These are phyloP conservation scores for Penicillium freii DNA, from an alignment of 2,329 filamentous ascomycete genomes.

Conservation along the genomic window DNA sequence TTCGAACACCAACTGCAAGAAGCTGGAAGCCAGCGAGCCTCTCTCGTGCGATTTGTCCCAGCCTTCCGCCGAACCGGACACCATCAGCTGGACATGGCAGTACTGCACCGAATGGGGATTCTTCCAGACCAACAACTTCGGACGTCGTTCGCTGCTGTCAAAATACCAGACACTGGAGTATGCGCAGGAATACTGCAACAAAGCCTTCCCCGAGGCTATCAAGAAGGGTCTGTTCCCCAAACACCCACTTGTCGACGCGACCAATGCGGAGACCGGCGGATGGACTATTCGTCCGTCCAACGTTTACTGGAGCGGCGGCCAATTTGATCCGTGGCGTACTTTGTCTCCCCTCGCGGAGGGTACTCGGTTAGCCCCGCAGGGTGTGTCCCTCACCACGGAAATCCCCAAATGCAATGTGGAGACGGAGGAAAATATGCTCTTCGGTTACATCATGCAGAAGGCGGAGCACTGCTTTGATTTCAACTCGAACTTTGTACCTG, in stretches of 20 bases:
- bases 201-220: constrained; percentile 48
- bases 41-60: constrained; percentile 41
- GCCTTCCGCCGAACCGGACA: constrained; percentile 34
- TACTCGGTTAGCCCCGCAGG: constrained; percentile 39
- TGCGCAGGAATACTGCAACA: constrained; percentile 48
- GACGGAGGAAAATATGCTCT: constrained; percentile 41
- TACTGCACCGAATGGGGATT: constrained; percentile 55
- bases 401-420: constrained; percentile 46
- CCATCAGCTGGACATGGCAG: constrained; percentile 52
- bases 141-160: constrained; percentile 48
- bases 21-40: constrained; percentile 22
- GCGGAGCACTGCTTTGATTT: constrained; percentile 54
- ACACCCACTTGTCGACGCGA: constrained; percentile 38
- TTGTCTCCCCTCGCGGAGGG: constrained; percentile 47
- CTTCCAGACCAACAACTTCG: constrained; percentile 50
- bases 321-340: constrained; percentile 55
- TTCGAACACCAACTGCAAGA: constrained; percentile 43
- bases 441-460: constrained; percentile 49
- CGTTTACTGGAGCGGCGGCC: constrained; percentile 50
- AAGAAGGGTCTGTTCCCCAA: constrained; percentile 42
- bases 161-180: constrained; percentile 48
- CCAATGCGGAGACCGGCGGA: constrained; percentile 49
- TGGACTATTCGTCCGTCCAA: constrained; percentile 55
- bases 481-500: constrained; percentile 32
- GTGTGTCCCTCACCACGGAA: constrained; percentile 37